Evolutionary conservation across 768 basidiomycete species (phyloP).

Genomic region (Baorangia bicolor): DNA sequence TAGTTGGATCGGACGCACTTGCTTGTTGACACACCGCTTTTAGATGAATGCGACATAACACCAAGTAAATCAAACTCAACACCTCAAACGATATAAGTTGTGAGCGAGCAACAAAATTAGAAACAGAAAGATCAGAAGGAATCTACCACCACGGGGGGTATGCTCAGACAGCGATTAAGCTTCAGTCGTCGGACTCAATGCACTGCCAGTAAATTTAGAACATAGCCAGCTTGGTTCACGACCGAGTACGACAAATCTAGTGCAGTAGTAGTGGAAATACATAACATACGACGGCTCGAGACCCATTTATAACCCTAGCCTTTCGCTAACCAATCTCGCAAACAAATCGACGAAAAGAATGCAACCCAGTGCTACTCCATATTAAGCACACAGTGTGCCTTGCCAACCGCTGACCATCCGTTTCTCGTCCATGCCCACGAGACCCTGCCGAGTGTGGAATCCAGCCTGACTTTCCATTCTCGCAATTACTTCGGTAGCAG

Average conservation of each 20-base stretch:
- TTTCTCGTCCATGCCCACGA: constrained; percentile 1
- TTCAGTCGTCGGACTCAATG: too few species aligned
- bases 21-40: too few species aligned
- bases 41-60: too few species aligned
- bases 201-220: not conserved
- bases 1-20: too few species aligned
- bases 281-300: not conserved
- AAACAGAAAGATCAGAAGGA: constrained; percentile 23
- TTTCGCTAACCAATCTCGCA: not conserved
- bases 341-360: constrained; percentile 22
- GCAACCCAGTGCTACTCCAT: too few species aligned
- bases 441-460: constrained; percentile 3
- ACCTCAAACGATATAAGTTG: too few species aligned
- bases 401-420: constrained; percentile 1
- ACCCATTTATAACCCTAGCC: not conserved
- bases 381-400: constrained; percentile 2
- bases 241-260: constrained; percentile 10
- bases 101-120: too few species aligned
- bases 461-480: constrained; percentile 23
- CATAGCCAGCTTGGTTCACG: not conserved
- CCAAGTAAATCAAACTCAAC: too few species aligned
- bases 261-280: not conserved
- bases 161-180: constrained; percentile 33
- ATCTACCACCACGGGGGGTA: constrained; percentile 7
- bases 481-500: constrained; percentile 21